Percentiles rank a stretch among this genome's conserved stretches.
These are phyloP conservation scores for Gossypium trilobum DNA, from an alignment of 441 rosid species.

Conservation along the genomic window DNA sequence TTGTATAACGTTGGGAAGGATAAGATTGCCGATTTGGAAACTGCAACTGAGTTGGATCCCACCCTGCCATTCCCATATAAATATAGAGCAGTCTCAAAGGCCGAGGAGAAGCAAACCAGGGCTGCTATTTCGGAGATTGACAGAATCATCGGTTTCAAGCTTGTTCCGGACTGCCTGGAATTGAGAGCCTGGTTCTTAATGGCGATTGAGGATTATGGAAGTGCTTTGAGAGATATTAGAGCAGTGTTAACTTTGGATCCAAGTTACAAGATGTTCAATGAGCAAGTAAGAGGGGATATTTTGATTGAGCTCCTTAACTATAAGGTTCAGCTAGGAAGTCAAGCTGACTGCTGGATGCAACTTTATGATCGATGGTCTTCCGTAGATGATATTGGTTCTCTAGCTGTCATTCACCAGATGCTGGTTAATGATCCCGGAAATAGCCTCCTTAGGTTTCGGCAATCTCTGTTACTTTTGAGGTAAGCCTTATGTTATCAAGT, in stretches of 20 bases:
- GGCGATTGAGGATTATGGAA: conserved; percentile 41
- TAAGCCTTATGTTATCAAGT: conserved; percentile 14
- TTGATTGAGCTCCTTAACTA: conserved; percentile 40
- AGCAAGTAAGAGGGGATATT: conserved; percentile 37
- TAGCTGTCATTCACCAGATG: conserved; percentile 61
- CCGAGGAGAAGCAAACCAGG: conserved; percentile 41
- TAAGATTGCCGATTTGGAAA: conserved; percentile 42
- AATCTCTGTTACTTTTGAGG: conserved; percentile 65
- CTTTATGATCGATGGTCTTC: conserved; percentile 62
- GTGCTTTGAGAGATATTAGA: conserved; percentile 47
- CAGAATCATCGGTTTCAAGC: conserved; percentile 45
- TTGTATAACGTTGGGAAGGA: conserved; percentile 42
- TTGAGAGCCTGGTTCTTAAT: conserved; percentile 55
- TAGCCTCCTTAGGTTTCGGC: conserved; percentile 52
- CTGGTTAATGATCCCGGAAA: conserved; percentile 52
- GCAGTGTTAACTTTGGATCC: conserved; percentile 53
- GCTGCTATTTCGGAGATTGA: conserved; percentile 55
- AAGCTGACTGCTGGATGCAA: conserved; percentile 60
- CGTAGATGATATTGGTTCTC: conserved; percentile 61
- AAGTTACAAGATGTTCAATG: conserved; percentile 39
- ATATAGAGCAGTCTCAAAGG: conserved; percentile 43
- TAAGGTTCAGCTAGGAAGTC: conserved; percentile 31
- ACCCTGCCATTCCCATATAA: conserved; percentile 53
- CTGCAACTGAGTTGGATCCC: conserved; percentile 54
- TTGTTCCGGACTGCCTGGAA: conserved; percentile 52